phyloP scores from a whole-genome alignment of 257 asterid species.

The Fraxinus anomala region DNA sequence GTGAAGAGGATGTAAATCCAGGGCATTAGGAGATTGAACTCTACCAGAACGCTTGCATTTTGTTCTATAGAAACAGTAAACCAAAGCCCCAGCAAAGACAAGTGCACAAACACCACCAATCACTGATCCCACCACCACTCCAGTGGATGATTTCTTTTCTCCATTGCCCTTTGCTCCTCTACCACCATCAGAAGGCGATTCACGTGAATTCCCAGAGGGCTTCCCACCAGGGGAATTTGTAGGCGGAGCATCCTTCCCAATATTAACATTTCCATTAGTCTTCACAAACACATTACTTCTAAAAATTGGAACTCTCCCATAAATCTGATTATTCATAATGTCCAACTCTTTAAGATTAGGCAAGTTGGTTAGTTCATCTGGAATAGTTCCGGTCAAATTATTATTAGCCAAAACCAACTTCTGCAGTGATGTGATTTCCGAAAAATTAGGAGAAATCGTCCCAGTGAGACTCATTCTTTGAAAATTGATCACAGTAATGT shows the following conservation, averaged over 20 bases:
- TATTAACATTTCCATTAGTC: conserved; percentile 49
- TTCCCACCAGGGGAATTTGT: conserved; percentile 24
- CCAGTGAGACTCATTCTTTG: conserved; percentile 58
- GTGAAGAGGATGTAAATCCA: conserved; percentile 72
- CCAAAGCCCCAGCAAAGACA: conserved; percentile 46
- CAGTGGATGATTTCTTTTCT: conserved; percentile 53
- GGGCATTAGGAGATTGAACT: conserved; percentile 48
- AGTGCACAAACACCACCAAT: conserved; percentile 63
- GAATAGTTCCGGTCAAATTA: conserved; percentile 60
- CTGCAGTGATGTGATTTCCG: conserved; percentile 50
- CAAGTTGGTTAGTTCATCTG: conserved; percentile 54
- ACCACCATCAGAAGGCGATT: conserved; percentile 21
- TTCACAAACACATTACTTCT: conserved; percentile 40
- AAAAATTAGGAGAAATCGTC: conserved; percentile 56
- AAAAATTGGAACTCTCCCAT: conserved; percentile 61
- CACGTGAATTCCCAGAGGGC: conserved; percentile 15
- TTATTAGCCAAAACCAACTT: conserved; percentile 55
- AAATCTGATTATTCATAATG: conserved; percentile 61
- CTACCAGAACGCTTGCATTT: conserved; percentile 46
- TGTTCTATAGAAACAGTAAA: conserved; percentile 42
- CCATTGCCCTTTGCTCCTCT: conserved; percentile 21
- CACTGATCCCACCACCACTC: conserved; percentile 63
- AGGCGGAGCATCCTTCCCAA: conserved; percentile 64
- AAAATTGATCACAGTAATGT: conserved; percentile 60
- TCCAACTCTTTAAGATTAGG: conserved; percentile 52